A percentile compares a stretch with the other conserved stretches of the same genome.
phyloP scores from a whole-genome alignment of 495 filamentous ascomycete species.

The Penicillium dipodomyicola region DNA sequence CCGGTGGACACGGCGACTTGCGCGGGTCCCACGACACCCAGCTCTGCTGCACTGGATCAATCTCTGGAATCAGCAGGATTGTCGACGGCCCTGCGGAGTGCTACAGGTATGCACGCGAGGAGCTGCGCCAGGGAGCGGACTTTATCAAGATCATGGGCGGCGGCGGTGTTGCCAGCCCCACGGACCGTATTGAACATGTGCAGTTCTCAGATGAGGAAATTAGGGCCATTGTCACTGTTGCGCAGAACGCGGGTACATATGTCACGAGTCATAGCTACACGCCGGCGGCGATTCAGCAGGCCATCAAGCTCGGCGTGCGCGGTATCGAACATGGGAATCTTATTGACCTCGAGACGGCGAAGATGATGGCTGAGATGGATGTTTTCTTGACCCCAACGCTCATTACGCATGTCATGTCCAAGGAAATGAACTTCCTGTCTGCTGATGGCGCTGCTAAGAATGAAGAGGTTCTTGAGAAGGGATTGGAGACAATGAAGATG shows the following conservation, averaged over 20 bases:
- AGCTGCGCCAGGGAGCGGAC: slow-evolving; percentile 50
- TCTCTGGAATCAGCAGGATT: slow-evolving; percentile 34
- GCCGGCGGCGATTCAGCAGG: slow-evolving; percentile 47
- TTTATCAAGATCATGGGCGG: slow-evolving; percentile 59
- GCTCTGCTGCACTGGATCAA: slow-evolving; percentile 40
- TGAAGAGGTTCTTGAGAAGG: slow-evolving; percentile 44
- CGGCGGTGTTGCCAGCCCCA: slow-evolving; percentile 51
- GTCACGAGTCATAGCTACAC: slow-evolving; percentile 58
- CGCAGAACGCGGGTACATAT: slow-evolving; percentile 46
- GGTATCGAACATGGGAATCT: slow-evolving; percentile 59
- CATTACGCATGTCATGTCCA: slow-evolving; percentile 50
- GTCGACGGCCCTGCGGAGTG: slow-evolving; percentile 52
- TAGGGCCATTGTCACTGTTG: slow-evolving; percentile 46
- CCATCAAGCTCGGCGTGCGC: slow-evolving; percentile 50
- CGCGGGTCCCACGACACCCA: slow-evolving; percentile 30
- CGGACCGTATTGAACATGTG: slow-evolving; percentile 46
- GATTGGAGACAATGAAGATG: slow-evolving; percentile 43
- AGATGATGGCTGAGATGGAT: slow-evolving; percentile 42
- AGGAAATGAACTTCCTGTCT: slow-evolving; percentile 40
- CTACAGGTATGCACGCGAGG: slow-evolving; percentile 46
- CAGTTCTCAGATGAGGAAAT: slow-evolving; percentile 56
- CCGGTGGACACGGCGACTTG: slow-evolving; percentile 54
- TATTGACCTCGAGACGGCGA: slow-evolving; percentile 48
- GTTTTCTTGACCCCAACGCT: slow-evolving; percentile 53
- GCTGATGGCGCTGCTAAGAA: slow-evolving; percentile 44